A percentile compares a stretch with the other conserved stretches of the same genome.
Evolutionary conservation across 306 rosid species (phyloP).

Genomic region (Lathyrus oleraceus): DNA sequence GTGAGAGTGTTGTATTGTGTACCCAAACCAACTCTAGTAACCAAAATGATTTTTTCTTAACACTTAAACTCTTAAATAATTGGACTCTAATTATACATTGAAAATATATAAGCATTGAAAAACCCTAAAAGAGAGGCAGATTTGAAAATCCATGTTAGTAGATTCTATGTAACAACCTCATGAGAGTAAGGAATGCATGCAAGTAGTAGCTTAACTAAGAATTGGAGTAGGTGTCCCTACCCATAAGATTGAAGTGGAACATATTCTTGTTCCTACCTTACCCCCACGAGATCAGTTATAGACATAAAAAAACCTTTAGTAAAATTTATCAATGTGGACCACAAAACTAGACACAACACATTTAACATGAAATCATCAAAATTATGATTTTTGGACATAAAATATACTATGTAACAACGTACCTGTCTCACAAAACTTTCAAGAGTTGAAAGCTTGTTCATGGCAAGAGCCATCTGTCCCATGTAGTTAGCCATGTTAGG

Average conservation of each 20-base stretch:
- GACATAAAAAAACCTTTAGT: constrained; percentile 24
- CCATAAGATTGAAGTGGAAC: constrained; percentile 43
- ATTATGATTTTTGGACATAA: background rate
- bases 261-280: constrained; percentile 50
- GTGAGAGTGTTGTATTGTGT: too few species aligned
- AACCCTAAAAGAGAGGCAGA: constrained; percentile 2
- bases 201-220: constrained; percentile 46
- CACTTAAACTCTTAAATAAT: too few species aligned
- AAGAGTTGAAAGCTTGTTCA: constrained; percentile 81
- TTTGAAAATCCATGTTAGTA: constrained; percentile 23
- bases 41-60: too few species aligned
- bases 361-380: constrained; percentile 18
- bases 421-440: constrained; percentile 96
- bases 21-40: too few species aligned
- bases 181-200: constrained; percentile 36
- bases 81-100: too few species aligned
- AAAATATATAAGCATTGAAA: background rate
- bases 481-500: constrained; percentile 91
- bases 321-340: constrained; percentile 41
- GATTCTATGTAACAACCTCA: constrained; percentile 58
- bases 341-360: constrained; percentile 32
- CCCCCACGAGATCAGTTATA: constrained; percentile 46
- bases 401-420: background rate
- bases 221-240: constrained; percentile 64
- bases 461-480: constrained; percentile 98